These are phyloP conservation scores for Pleurostoma richardsiae DNA, from an alignment of 2,329 filamentous ascomycete genomes.

Conservation along the genomic window DNA sequence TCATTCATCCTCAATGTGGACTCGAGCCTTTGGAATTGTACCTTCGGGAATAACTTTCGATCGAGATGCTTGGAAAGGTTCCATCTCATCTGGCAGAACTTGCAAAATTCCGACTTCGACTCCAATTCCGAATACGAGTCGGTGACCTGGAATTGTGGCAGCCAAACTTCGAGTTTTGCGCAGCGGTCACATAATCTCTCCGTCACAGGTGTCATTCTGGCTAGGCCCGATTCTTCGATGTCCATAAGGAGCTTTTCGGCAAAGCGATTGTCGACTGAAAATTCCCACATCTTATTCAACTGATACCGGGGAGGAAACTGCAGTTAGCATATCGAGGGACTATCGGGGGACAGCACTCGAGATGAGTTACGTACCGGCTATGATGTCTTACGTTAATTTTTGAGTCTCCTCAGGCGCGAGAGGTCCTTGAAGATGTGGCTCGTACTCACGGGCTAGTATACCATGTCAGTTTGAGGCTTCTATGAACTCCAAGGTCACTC, in stretches of 20 bases:
- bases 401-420: no score
- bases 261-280: not conserved
- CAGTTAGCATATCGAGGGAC: no score
- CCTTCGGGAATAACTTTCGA: not conserved
- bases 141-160: not conserved
- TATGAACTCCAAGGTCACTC: no score
- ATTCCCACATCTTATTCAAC: not conserved
- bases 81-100: not conserved
- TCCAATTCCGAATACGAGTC: not conserved
- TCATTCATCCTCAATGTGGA: conserved; percentile 1
- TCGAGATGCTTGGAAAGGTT: not conserved
- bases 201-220: accelerated
- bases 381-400: no score
- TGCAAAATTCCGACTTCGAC: conserved; percentile 1
- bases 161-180: not conserved
- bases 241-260: not conserved
- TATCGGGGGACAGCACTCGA: no score
- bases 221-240: no score
- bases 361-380: no score
- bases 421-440: no score
- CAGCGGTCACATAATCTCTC: not conserved
- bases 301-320: no score
- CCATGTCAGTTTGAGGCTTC: no score
- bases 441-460: no score
- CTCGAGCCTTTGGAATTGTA: not conserved